phyloP scores from a whole-genome alignment of 106 monocot genomes.

The Triglochin maritima region DNA sequence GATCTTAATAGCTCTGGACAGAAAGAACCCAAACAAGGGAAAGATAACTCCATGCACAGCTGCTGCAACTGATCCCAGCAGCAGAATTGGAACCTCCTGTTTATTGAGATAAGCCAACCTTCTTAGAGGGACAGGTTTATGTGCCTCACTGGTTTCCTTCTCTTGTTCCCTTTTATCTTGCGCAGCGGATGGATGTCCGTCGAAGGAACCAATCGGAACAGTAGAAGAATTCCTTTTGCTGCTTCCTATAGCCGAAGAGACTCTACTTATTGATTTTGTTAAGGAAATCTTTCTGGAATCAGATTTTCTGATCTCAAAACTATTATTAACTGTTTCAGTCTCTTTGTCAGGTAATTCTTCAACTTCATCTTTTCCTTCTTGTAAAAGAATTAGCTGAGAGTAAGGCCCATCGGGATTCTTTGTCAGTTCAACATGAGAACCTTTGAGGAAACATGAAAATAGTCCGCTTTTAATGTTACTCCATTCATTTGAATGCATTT shows the following conservation, averaged over 20 bases:
- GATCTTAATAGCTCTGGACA: conserved; percentile 42
- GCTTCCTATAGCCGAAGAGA: conserved; percentile 28
- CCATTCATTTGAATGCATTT: no score
- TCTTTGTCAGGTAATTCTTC: neutral
- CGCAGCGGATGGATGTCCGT: neutral
- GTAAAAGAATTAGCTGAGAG: conserved; percentile 60
- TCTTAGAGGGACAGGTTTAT: conserved; percentile 29
- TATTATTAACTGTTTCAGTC: neutral
- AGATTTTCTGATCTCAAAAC: conserved; percentile 4
- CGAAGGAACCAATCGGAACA: conserved; percentile 10
- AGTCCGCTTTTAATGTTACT: neutral
- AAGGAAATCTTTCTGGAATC: conserved; percentile 12
- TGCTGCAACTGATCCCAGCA: conserved; percentile 42
- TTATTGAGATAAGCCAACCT: conserved; percentile 49
- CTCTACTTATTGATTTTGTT: conserved; percentile 19
- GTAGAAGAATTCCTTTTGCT: conserved; percentile 15
- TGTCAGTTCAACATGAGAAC: conserved; percentile 43
- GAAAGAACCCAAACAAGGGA: conserved; percentile 51
- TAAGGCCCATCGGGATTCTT: conserved; percentile 59
- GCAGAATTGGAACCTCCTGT: conserved; percentile 46
- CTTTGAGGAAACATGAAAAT: conserved; percentile 12
- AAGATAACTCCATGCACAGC: conserved; percentile 30
- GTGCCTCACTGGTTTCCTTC: neutral
- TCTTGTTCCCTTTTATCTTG: neutral
- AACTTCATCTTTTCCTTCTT: conserved; percentile 32